Evolutionary conservation across 1,139 yeast genomes (phyloP), one percentile per base, ranked within the genome.

Genomic region (Wickerhamiella infanticola): DNA sequence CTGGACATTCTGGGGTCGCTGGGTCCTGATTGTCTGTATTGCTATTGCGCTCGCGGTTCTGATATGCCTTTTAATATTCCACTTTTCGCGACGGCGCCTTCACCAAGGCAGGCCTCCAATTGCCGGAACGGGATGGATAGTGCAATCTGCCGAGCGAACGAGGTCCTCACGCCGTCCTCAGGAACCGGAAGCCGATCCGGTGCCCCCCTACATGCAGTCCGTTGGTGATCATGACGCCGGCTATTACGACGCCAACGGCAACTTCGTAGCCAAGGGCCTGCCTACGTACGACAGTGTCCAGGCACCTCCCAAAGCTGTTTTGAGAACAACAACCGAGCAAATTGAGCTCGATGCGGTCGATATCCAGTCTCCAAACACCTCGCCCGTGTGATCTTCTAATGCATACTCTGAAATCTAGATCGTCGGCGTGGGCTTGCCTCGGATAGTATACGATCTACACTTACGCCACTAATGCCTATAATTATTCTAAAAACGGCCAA

Each of bases 201-300:
- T 62, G 5, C 67, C 63, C 44, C 55, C 63, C 5, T 68, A 68
- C 44, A 65, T 64, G 43, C 69, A 70, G 11, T 40, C 48, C 27
- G 81, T 71, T 18, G 68, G 70, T 37, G 83, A 78, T 35, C 70
- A 73, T 45, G 95, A 85, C 58, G 75, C 81, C 60, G 95, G 95
- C 0, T 81, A 74, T 60, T 86, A 84, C 57, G 95, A 84, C 62
- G 66, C 66, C 36, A 64, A 70, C 41, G 95, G 95, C 2, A 72
- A 63, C 49, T 73, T 73, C 57, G 71, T 71, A 46, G 54, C 62
- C 4, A 59, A 59, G 6, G 40, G 25, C 8, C 33, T 38, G 31
- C 40, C 40, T 4, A n/a, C 9, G 23, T 38, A 38, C 24, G 40
- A 38, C 4, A 31, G 26, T 13, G 3, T 26, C 7, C 31, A 38